phyloP scores from a whole-genome alignment of 2,329 filamentous ascomycete species.

The Neoscytalidium dimidiatum region DNA sequence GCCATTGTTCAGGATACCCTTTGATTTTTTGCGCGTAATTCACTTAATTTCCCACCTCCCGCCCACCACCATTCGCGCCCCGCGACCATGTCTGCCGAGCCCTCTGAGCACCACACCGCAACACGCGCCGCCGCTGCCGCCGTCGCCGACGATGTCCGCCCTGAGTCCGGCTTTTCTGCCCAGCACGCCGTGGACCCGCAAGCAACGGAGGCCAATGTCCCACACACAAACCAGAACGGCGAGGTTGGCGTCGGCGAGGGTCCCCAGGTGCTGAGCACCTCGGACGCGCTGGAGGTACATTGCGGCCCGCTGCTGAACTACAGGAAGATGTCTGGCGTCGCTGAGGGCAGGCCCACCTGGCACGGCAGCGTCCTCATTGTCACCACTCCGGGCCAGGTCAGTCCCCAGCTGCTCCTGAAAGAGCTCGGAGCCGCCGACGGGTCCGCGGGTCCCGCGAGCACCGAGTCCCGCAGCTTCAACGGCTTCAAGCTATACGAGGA shows the following conservation, averaged over 20 bases:
- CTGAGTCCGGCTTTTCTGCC: neutral
- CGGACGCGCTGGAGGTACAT: conserved; percentile 56
- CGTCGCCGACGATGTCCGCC: neutral
- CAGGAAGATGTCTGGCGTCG: conserved; percentile 65
- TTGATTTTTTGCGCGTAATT: conserved; percentile 6
- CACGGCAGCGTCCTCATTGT: conserved; percentile 85
- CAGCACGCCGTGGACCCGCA: neutral
- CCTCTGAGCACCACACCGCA: neutral
- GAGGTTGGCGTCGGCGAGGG: conserved; percentile 42
- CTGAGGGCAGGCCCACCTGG: conserved; percentile 59
- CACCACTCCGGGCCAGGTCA: conserved; percentile 68
- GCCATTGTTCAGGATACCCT: neutral
- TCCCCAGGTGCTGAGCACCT: conserved; percentile 46
- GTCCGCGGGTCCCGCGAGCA: conserved; percentile 26
- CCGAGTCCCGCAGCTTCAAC: conserved; percentile 33
- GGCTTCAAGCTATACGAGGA: conserved; percentile 64
- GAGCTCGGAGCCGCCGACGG: conserved; percentile 49
- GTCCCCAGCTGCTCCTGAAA: conserved; percentile 61
- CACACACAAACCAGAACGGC: neutral
- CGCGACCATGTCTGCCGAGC: conserved; percentile 3
- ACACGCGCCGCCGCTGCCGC: conserved; percentile 3
- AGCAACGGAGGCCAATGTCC: neutral
- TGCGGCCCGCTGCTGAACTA: conserved; percentile 79
- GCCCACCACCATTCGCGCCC: neutral
- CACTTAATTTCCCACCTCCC: neutral